A percentile compares a stretch with the other conserved stretches of the same genome.
These are phyloP conservation scores for Diospyros kaki DNA, from an alignment of 148 eudicot genomes.

Conservation along the genomic window DNA sequence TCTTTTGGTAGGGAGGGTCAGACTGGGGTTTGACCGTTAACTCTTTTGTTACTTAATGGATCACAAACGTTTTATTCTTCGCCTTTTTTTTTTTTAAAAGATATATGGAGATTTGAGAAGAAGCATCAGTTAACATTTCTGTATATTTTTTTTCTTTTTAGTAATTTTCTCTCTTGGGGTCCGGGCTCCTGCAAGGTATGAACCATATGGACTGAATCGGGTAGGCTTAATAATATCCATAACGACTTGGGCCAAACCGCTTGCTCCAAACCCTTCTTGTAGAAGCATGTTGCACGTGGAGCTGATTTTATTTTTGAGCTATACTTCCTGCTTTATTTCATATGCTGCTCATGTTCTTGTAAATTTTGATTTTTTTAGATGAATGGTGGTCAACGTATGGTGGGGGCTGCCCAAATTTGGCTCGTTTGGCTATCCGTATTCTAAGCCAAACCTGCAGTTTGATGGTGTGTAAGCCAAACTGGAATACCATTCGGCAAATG, in stretches of 20 bases:
- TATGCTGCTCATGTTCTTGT: background rate
- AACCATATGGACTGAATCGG: too few relatives aligned
- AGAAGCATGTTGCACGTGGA: background rate
- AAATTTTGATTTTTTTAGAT: conserved; percentile 34
- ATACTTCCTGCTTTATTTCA: background rate
- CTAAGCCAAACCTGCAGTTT: conserved; percentile 91
- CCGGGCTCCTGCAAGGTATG: too few relatives aligned
- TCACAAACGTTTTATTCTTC: background rate
- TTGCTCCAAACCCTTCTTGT: background rate
- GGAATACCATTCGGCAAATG: conserved; percentile 48
- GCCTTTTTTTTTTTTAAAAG: too few relatives aligned
- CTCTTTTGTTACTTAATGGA: too few relatives aligned
- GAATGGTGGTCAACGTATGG: conserved; percentile 99
- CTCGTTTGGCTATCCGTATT: conserved; percentile 76
- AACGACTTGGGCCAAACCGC: too few relatives aligned
- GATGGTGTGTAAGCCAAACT: conserved; percentile 39
- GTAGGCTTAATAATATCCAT: too few relatives aligned
- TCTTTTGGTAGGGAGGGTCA: too few relatives aligned
- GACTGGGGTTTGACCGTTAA: too few relatives aligned
- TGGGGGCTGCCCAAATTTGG: conserved; percentile 80
- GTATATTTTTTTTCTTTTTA: too few relatives aligned
- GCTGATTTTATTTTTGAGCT: background rate
- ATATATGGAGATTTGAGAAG: too few relatives aligned
- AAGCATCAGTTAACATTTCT: too few relatives aligned
- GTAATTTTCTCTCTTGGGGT: too few relatives aligned